Base-by-base conservation (phyloP, 768 basidiomycete species). In the Suillus subaureus region DNA sequence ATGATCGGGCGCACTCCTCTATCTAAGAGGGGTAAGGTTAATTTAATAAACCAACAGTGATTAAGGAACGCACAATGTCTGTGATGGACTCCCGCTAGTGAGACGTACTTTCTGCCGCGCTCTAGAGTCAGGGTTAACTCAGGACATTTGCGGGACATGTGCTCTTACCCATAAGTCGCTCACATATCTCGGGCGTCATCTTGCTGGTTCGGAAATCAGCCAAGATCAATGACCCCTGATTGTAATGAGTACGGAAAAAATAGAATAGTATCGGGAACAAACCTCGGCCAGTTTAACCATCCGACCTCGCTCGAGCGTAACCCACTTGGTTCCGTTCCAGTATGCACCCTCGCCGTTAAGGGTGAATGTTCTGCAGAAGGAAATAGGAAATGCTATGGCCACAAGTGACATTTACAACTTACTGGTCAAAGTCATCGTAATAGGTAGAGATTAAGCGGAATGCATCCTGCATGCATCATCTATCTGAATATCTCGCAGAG, bases 21-120 rank as follows among this genome's bases (percentile, higher is more conserved):
- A 11, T 40, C 57, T 58, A 12, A 40, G 57, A 58, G 9, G 11
- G 57, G 23, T 58, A 12, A 58, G 57, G 11, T 23, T 40, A 28
- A 58, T 11, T 12, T 6, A 40, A 26, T 11, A 28, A 55, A n/a
- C 9, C 28, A 40, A 18, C 16, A 26, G 13, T 3, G 12, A 60
- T 58, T 39, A 26, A 6, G 60, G 21, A 11, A 62, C 63, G 37
- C 42, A 64, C 63, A n/a, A 39, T 42, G 21, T 33, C 28, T 39
- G 15, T 64, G 42, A 64, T 64, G 63, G 31, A 64, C 28, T 26
- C 63, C 63, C 23, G 40, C 54, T 33, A 64, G 23, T 8, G 61
- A 26, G 37, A 15, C 42, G 16, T 64, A 64, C 26, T 39, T 58
- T 33, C 63, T 37, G 18, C 63, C 63, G 18, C 63, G 63, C 33